phyloP scores from a whole-genome alignment of 768 basidiomycete species.

The Rhizopogon vinicolor region DNA sequence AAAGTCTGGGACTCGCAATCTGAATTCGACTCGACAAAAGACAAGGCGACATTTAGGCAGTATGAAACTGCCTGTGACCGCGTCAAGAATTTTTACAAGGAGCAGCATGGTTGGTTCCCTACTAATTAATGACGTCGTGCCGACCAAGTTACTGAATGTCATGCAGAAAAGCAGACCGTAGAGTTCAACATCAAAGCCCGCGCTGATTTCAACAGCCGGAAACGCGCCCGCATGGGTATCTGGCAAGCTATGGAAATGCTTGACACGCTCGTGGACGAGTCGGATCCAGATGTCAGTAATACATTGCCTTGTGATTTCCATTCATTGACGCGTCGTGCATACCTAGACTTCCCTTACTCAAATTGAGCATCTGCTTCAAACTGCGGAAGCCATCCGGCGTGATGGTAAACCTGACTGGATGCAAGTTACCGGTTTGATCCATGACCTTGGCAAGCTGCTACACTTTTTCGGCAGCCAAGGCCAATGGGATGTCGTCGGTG shows the following conservation, averaged over 20 bases:
- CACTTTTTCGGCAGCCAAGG: conserved; percentile 82
- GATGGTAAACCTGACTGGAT: conserved; percentile 92
- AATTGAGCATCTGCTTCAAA: conserved; percentile 88
- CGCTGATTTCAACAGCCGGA: conserved; percentile 62
- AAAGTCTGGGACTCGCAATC: conserved; percentile 54
- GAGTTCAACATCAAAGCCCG: conserved; percentile 79
- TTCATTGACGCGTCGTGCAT: conserved; percentile 6
- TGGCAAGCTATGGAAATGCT: conserved; percentile 89
- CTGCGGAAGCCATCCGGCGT: conserved; percentile 82
- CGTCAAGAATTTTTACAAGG: conserved; percentile 73
- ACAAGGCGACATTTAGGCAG: conserved; percentile 66
- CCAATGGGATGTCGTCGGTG: conserved; percentile 94
- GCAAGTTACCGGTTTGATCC: conserved; percentile 83
- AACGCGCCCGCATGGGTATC: conserved; percentile 72
- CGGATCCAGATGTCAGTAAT: conserved; percentile 72
- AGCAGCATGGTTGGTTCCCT: conserved; percentile 59
- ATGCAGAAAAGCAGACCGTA: conserved; percentile 79
- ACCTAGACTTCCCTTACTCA: conserved; percentile 70
- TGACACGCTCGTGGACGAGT: conserved; percentile 84
- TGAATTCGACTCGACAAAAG: conserved; percentile 47
- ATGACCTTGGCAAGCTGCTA: conserved; percentile 87
- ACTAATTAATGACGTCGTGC: background rate
- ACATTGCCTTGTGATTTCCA: background rate
- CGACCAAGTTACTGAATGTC: background rate
- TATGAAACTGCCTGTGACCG: conserved; percentile 75